Conservation (phyloP, 2,329 filamentous ascomycete species). For the Pestalotiopsis sp. region DNA sequence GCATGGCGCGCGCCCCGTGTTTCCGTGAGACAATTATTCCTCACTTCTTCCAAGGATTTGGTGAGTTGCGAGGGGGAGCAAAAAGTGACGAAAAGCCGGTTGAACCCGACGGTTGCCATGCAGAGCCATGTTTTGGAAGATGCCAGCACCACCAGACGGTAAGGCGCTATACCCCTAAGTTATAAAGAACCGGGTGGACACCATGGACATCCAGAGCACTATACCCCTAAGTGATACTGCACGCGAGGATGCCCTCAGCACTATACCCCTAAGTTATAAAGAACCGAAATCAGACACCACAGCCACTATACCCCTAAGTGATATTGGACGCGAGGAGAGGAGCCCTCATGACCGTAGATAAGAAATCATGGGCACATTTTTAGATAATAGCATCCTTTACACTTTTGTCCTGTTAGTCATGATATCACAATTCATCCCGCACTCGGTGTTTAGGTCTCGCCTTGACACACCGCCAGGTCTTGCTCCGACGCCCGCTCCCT, state of each 20-base stretch:
- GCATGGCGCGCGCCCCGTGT: not conserved
- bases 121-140: not conserved
- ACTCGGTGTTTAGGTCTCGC: not conserved
- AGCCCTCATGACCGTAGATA: not conserved
- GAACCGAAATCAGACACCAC: not conserved
- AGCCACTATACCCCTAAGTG: conserved; percentile 7
- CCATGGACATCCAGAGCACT: not conserved
- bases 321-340: conserved; percentile 1
- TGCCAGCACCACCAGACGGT: not conserved
- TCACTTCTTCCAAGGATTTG: not conserved
- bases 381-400: conserved; percentile 12
- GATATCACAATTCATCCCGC: conserved; percentile 1
- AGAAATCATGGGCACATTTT: conserved; percentile 1
- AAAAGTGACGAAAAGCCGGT: conserved; percentile 1
- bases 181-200: not conserved
- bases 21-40: not conserved
- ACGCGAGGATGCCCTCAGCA: not conserved
- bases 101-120: conserved; percentile 12
- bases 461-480: conserved; percentile 4
- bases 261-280: conserved; percentile 8
- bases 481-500: not conserved
- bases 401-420: conserved; percentile 7
- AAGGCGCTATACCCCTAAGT: not conserved
- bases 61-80: not conserved
- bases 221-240: conserved; percentile 8